Percentiles rank a stretch among this genome's conserved stretches.
phyloP scores from a whole-genome alignment of 306 rosid species.

The Trifolium repens region DNA sequence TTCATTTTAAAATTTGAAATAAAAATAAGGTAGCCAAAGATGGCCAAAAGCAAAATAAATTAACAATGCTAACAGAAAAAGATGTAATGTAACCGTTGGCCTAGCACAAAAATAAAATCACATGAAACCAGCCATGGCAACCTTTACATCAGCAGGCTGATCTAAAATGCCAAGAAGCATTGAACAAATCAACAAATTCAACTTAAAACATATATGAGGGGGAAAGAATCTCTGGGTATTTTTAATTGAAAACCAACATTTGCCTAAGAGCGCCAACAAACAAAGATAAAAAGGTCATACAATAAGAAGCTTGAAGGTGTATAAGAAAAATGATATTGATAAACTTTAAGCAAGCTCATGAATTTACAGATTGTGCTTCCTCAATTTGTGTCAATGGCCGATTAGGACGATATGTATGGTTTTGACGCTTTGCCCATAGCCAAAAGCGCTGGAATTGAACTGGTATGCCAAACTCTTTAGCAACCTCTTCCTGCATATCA shows the following conservation, averaged over 20 bases:
- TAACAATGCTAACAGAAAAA: background rate
- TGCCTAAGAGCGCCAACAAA: background rate
- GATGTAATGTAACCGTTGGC: background rate
- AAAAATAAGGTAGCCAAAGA: constrained; percentile 1
- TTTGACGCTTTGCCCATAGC: constrained; percentile 90
- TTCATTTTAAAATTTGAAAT: constrained; percentile 13
- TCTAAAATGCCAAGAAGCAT: constrained; percentile 31
- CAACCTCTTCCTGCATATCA: constrained; percentile 76
- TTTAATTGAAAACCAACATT: constrained; percentile 5
- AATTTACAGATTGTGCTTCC: constrained; percentile 75
- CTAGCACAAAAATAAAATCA: background rate
- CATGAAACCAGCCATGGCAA: constrained; percentile 1
- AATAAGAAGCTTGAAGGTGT: constrained; percentile 6
- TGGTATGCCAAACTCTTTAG: constrained; percentile 83
- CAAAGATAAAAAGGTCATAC: background rate
- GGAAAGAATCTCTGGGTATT: background rate
- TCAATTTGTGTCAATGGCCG: constrained; percentile 72
- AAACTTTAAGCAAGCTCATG: constrained; percentile 35
- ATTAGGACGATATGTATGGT: constrained; percentile 84
- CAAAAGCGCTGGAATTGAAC: constrained; percentile 86
- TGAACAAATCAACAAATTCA: constrained; percentile 22
- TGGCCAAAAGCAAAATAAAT: background rate
- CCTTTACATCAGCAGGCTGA: constrained; percentile 1
- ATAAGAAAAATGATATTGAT: constrained; percentile 7
- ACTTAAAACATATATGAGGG: background rate